Evolutionary conservation across 2,329 filamentous ascomycete species (phyloP), one percentile per base, ranked within the genome.

Genomic region (Venturia pyrina): DNA sequence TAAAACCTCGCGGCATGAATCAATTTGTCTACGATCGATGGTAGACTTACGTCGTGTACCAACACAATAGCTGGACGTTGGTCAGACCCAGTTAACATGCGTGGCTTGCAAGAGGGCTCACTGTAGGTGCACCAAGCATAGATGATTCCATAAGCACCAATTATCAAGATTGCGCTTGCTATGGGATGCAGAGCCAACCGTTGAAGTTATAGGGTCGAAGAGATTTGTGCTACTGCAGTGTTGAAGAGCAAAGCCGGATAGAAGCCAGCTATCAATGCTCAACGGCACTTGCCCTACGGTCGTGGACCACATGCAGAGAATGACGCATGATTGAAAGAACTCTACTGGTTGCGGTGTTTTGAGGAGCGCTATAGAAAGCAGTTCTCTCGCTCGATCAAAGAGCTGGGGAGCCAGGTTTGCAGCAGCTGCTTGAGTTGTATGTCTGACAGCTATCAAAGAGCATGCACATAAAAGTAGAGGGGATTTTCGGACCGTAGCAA

Each of bases 261-360:
- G 69, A 24, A 80, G 74, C 78, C 78, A 80, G 63, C 77, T 79
- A 68, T 80, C 78, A 40, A 80, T 74, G 57, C 77, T 78, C 66
- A 81, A 68, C 0, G 78, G 78, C 11, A 77, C 72, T 65, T 79
- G 77, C 1, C 77, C 77, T 34, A 80, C 77, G 1, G 78, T 80
- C 0, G 78, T 81, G 5, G 78, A 80, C 78, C 78, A 80, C 70
- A 80, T 70, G 63, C 75, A 76, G 5, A 80, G 70, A n/a, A 80
- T 72, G 0, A 80, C 68, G 8, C 73, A 71, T 8, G 78, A 75
- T 68, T 80, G 78, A 56, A 80, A 79, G 68, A 80, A 80, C 32
- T 78, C 76, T 13, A 78, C 70, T 2, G 75, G 67, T 61, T 80
- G 78, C 5, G 78, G 77, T 3, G 75, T 72, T 2, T 70, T 69